Base-by-base conservation (phyloP, 192 early-diverging fungal species). In the Mortierella claussenii region DNA sequence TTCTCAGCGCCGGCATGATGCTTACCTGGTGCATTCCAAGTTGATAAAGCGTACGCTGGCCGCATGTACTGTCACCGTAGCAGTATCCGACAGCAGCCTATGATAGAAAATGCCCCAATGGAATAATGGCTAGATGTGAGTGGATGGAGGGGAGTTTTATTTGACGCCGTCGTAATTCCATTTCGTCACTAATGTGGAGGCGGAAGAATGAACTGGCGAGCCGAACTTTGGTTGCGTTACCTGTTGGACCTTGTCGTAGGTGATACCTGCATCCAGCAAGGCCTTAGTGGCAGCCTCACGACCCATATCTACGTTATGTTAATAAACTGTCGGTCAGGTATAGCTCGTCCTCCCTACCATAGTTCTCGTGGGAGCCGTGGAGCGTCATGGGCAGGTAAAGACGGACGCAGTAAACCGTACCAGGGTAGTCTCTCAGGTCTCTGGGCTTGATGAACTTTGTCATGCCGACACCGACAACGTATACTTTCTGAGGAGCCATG, bases 11-110 rank as follows among this genome's bases (percentile, higher is more conserved):
- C 37, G 37, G 8, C 37, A 7, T 40, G 37, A 15, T 48, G 18
- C 21, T 55, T 76, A 76, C 73, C 73, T 90, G 89, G 17, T 88
- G 89, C 85, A 91, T 85, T 20, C 89, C 90, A n/a, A 92, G 80
- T 68, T 90, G 90, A 63, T 92, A 91, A 26, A 93, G 61, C 3
- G 82, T 86, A 28, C 91, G 84, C 74, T 93, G 91, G 30, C 90
- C 91, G 40, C 81, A 83, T 15, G 90, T 91, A 15, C 81, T 84
- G 62, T 92, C 90, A 46, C 86, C 87, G 64, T 83, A 90, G 60
- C 82, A 81, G 67, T 82, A 84, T 23, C 78, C 85, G 43, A 85
- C 75, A 15, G 76, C 65, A 44, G 81, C 81, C 69, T 68, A 80
- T 1, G 20, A 20, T 11, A 31, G 27, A 24, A 52, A 27, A 31